phyloP scores from a whole-genome alignment of 306 rosid species.

The Trifolium subterraneum region DNA sequence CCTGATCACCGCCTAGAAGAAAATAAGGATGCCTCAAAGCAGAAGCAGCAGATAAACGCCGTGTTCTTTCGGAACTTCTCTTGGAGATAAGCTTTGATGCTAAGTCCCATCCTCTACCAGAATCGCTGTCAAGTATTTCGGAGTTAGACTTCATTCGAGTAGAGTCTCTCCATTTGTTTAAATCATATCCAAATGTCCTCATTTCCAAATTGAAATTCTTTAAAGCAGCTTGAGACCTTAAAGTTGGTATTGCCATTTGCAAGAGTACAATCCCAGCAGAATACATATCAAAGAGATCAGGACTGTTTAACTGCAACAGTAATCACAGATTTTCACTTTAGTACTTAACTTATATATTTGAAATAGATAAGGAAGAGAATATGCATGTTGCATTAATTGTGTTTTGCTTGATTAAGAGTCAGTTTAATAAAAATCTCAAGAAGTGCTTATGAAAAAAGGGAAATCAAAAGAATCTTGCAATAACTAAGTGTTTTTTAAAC shows the following conservation, averaged over 20 bases:
- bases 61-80: constrained; percentile 80
- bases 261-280: constrained; percentile 92
- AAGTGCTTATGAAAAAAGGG: too few species aligned
- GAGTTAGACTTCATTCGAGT: constrained; percentile 67
- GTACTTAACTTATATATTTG: constrained; percentile 30
- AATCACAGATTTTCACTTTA: constrained; percentile 42
- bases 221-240: constrained; percentile 79
- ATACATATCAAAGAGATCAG: constrained; percentile 92
- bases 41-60: constrained; percentile 79
- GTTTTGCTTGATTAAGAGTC: too few species aligned
- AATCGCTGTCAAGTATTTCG: constrained; percentile 68
- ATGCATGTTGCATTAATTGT: too few species aligned
- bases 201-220: constrained; percentile 86
- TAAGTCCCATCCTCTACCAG: constrained; percentile 89
- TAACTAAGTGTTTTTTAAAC: too few species aligned
- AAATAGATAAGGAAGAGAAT: too few species aligned
- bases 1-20: constrained; percentile 88
- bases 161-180: constrained; percentile 75
- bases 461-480: too few species aligned
- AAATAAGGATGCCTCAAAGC: constrained; percentile 91
- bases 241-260: constrained; percentile 89
- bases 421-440: too few species aligned
- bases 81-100: constrained; percentile 77
- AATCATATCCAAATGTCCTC: constrained; percentile 64
- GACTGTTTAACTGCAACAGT: constrained; percentile 83